Base-by-base conservation (phyloP, 352 stramenopile genomes). In the Phytophthora foliorum region DNA sequence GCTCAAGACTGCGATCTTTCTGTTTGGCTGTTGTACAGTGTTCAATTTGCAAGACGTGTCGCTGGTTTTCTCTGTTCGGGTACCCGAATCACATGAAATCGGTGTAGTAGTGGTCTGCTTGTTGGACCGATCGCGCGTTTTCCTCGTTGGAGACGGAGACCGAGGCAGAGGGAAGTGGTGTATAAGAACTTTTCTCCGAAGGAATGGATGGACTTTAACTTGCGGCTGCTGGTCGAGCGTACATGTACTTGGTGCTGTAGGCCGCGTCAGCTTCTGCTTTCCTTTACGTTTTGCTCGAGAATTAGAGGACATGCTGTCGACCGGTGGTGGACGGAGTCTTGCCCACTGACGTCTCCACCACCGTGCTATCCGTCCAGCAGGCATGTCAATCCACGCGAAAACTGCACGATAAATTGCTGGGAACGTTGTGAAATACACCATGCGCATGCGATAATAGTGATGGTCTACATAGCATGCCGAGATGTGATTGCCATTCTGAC, bases 371-470 rank as follows among this genome's bases (percentile, higher is more conserved):
- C 44, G 66, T 14, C 48, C 38, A 27, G 74, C 74, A 34, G 64
- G 76, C 2, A 34, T 57, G 38, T 80, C 77, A n/a, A 82, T 34
- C 74, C 74, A 80, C 8, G 52, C 67, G 44, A 87, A 85, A 16
- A 80, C 60, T 6, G 51, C 57, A 13, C 58, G 54, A 46, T 84
- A 79, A 46, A 87, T 84, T 5, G 42, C 42, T 29, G 61, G 65
- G 25, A 85, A 87, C 24, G 39, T 54, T n/a, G 9, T 31, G 32
- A 25, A 63, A 57, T 76, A 87, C 16, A 82, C 21, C 6, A n/a
- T 10, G 19, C 76, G 74, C 36, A 84, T n/a, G 6, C n/a, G 50
- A 57, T 81, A 83, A 51, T 68, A 85, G 27, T 69, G 10, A 3
- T 27, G 21, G 31, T 83, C 78, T 29, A 24, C 51, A 29, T 68